Evolutionary conservation across 129 eudicot species (phyloP), one percentile per base, ranked within the genome.

Genomic region (Kitagawia praeruptora): DNA sequence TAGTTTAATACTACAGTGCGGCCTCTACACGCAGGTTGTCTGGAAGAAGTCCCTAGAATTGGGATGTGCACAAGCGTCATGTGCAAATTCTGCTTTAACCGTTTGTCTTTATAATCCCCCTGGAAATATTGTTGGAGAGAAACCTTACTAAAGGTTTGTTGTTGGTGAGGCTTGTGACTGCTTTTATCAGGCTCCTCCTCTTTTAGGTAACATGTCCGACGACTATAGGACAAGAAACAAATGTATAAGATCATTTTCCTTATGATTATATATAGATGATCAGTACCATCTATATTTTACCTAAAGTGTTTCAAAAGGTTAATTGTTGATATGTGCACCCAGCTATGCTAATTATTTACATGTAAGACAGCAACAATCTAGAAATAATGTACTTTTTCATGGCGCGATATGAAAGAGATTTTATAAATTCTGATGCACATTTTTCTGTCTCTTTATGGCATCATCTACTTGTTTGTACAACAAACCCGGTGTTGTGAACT

Each of bases 71-170:
- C 82, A 86, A 58, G 96, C 90, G 14, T 81, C 44, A 6, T 93
- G 98, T 78, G 74, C 71, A 16, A 67, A 74, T 16, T 75, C 97
- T 11, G 79, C 84, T 42, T 82, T 93, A 75, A 91, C 97, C n/a
- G 83, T 93, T 21, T 93, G 98, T 77, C 87, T 87, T 47, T 93
- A 93, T 83, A 84, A 91, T 83, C 98, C 98, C 11, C 97, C 98
- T 3, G 97, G 98, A n/a, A 93, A 93, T 83, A 84, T 89, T 27
- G 83, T 88, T 4, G 98, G 97, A 28, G 97, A 91, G 86, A 91
- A 84, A 38, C 98, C 98, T 13, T 93, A 93, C 38, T 93, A 31
- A 67, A 34, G 23, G 40, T 31, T 13, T 34, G 73, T 31, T 67
- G 8, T 67, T 67, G 67, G 69, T 8, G 37, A 3, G 69, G 69